A percentile compares a stretch with the other conserved stretches of the same genome.
These are phyloP conservation scores for Goniomonas avonlea DNA, from an alignment of 78 protist species.

Conservation along the genomic window DNA sequence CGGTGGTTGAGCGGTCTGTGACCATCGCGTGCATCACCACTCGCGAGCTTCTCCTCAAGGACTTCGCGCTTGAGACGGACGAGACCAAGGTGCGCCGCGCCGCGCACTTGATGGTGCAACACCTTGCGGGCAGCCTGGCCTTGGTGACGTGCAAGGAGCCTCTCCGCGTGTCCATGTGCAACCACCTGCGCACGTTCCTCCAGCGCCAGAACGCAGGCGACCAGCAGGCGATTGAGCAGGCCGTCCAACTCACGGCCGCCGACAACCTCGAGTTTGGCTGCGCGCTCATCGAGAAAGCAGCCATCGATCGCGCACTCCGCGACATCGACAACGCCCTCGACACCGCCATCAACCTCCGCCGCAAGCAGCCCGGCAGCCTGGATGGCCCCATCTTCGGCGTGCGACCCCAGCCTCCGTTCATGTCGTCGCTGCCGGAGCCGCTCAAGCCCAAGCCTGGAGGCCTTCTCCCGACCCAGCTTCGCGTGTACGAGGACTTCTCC, in stretches of 20 bases:
- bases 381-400: background rate
- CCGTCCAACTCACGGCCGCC: conserved; percentile 32
- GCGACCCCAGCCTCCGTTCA: background rate
- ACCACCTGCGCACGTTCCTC: conserved; percentile 46
- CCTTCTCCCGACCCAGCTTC: conserved; percentile 46
- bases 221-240: conserved; percentile 4
- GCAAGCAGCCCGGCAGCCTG: conserved; percentile 44
- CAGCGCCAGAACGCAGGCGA: background rate
- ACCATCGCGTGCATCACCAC: conserved; percentile 79
- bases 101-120: conserved; percentile 78
- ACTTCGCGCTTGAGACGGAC: conserved; percentile 87
- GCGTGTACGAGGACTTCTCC: conserved; percentile 80
- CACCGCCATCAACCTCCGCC: conserved; percentile 39
- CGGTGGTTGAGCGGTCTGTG: conserved; percentile 84
- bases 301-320: conserved; percentile 61
- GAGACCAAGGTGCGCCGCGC: conserved; percentile 68
- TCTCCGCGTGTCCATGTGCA: conserved; percentile 53
- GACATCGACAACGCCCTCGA: conserved; percentile 71
- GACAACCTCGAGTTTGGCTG: conserved; percentile 85
- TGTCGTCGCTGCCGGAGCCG: conserved; percentile 64
- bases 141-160: conserved; percentile 90
- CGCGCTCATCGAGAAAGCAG: conserved; percentile 74
- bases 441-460: conserved; percentile 72
- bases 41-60: conserved; percentile 82
- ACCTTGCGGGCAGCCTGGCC: conserved; percentile 82